These are phyloP conservation scores for Trichophyton schoenleinii DNA, from an alignment of 2,329 filamentous ascomycete genomes.

Conservation along the genomic window DNA sequence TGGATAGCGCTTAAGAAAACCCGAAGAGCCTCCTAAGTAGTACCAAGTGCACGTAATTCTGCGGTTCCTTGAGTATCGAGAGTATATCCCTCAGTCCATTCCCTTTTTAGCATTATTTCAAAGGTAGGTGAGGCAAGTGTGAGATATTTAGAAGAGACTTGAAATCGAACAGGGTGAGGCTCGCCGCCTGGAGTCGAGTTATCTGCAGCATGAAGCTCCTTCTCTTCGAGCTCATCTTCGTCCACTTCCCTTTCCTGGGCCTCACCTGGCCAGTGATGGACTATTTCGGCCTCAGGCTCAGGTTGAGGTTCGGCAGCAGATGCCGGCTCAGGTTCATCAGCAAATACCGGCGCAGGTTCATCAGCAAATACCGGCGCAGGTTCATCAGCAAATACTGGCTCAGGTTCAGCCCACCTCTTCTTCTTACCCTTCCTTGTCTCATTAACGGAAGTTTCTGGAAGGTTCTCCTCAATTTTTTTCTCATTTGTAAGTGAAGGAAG, in stretches of 20 bases:
- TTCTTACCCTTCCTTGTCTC: neutral
- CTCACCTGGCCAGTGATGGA: too few relatives aligned
- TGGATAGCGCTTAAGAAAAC: neutral
- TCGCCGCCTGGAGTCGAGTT: too few relatives aligned
- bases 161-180: neutral
- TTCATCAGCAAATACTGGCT: neutral
- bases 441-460: neutral
- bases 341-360: neutral
- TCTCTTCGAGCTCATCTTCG: too few relatives aligned
- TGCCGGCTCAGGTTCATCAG: too few relatives aligned
- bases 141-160: slow-evolving; percentile 6
- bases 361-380: neutral
- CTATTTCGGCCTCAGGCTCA: neutral
- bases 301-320: neutral
- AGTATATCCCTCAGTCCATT: slow-evolving; percentile 2
- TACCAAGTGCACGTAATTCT: neutral
- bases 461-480: neutral
- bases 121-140: slow-evolving; percentile 5
- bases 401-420: neutral
- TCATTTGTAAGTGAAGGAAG: neutral
- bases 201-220: too few relatives aligned
- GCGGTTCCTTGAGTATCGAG: neutral
- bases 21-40: neutral
- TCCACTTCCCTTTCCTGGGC: too few relatives aligned
- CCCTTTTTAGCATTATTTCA: slow-evolving; percentile 2